phyloP scores from a whole-genome alignment of 169 alveolate genomes.

The Perkinsus olseni region DNA sequence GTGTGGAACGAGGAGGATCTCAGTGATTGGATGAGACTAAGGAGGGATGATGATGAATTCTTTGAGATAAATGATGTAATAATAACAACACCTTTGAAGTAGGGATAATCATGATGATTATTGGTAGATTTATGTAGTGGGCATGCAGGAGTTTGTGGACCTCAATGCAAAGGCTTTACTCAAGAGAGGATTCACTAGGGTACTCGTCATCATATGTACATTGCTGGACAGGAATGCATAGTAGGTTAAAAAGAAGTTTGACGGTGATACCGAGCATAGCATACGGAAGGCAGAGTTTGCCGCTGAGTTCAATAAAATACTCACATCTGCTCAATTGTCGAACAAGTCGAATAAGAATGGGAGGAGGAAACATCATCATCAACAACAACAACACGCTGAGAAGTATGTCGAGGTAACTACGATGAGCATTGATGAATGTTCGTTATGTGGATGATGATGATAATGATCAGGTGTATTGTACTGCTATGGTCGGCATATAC shows the following conservation, averaged over 20 bases:
- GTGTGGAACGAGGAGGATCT: background rate
- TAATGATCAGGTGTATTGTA: constrained; percentile 17
- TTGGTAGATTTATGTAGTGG: background rate
- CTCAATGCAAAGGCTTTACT: background rate
- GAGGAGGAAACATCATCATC: too few species aligned
- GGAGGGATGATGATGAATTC: background rate
- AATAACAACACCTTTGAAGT: background rate
- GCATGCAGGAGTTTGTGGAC: background rate
- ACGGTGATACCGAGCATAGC: background rate
- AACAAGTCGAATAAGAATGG: background rate
- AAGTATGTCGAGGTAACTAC: background rate
- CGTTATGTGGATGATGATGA: background rate
- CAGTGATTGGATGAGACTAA: background rate
- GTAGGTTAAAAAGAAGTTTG: background rate
- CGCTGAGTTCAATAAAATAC: background rate
- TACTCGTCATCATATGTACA: background rate
- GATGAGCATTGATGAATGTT: background rate
- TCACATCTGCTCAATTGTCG: background rate
- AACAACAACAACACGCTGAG: too few species aligned
- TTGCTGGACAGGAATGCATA: background rate
- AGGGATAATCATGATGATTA: background rate
- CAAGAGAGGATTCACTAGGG: background rate
- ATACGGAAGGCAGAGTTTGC: background rate
- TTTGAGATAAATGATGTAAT: background rate
- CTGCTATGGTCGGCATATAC: constrained; percentile 58